A percentile compares a stretch with the other conserved stretches of the same genome.
These are phyloP conservation scores for Echinochloa phyllopogon DNA, from an alignment of 176 grass and related monocot species.

Conservation along the genomic window DNA sequence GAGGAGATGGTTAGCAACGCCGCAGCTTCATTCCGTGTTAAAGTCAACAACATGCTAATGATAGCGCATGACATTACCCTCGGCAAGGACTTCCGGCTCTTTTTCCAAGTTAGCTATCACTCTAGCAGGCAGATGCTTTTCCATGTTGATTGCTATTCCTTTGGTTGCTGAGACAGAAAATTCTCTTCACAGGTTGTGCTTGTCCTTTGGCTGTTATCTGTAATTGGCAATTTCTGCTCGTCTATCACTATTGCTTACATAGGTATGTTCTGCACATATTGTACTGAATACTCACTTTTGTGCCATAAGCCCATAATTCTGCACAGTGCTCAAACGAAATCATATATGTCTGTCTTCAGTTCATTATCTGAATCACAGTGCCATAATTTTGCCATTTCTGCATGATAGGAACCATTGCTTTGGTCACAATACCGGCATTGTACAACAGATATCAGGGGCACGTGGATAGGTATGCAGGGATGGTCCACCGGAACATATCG, in stretches of 20 bases:
- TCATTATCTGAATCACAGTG: slow-evolving; percentile 3
- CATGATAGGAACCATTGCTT: slow-evolving; percentile 69
- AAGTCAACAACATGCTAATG: slow-evolving; percentile 90
- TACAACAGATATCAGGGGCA: slow-evolving; percentile 82
- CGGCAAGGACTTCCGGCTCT: slow-evolving; percentile 82
- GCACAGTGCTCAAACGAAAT: background rate
- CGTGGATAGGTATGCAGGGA: slow-evolving; percentile 76
- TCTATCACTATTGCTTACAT: slow-evolving; percentile 88
- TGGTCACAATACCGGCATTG: slow-evolving; percentile 82
- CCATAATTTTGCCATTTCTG: slow-evolving; percentile 37
- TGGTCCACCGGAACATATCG: slow-evolving; percentile 82
- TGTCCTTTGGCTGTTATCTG: slow-evolving; percentile 84
- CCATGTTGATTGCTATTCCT: slow-evolving; percentile 33
- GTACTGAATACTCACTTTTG: background rate
- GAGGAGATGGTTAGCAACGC: slow-evolving; percentile 95
- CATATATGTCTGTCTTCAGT: background rate
- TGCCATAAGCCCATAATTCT: background rate
- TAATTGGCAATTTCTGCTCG: slow-evolving; percentile 85
- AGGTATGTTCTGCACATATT: slow-evolving; percentile 61
- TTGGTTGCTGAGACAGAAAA: slow-evolving; percentile 30
- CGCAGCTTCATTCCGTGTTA: slow-evolving; percentile 84
- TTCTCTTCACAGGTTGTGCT: slow-evolving; percentile 65
- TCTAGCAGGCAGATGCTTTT: slow-evolving; percentile 5
- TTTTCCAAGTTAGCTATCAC: slow-evolving; percentile 70
- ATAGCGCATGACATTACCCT: slow-evolving; percentile 96